Base-by-base conservation (phyloP, 2,329 filamentous ascomycete genomes). In the Penicillium sp. region DNA sequence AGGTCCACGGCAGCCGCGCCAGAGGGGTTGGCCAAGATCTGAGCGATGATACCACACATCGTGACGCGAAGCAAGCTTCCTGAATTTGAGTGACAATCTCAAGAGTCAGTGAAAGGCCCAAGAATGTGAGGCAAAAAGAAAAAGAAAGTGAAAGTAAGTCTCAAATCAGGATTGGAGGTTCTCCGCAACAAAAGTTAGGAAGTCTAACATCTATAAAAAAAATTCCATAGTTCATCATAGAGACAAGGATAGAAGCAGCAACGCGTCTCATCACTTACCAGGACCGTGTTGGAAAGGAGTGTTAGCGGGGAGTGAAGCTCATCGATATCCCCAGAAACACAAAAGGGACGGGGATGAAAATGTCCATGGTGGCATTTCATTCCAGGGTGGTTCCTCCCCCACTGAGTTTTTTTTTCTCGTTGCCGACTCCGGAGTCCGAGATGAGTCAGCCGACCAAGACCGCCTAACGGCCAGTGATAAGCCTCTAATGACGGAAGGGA, bases 31-130 rank as follows among this genome's bases (percentile, higher is more conserved):
- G 78, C 81, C 52, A 83, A 74, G 53, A 84, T 80, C 44, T 83
- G 67, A 54, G 74, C 81, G 48, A 83, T 71, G 55, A 84, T 80
- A 60, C 81, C 81, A 68, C 81, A 84, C 81, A 84, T 84, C 37
- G 53, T 73, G 65, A 55, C 45, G 44, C 46, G 40, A 47, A 43
- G 28, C 46, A 48, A 44, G 39, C 47, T 52, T 63, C 65, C 57
- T 61, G 42, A n/a, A 43, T n/a, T 13, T 27, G 32, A 28, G 12
- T 43, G 33, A 26, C 24, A 43, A 25, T 7, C 25, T 27, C n/a
- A 25, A 25, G 18, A 37, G 13, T 48, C 9, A 43, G 43, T 28
- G 34, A 12, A 28, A 39, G 36, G 9, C 24, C 32, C 26, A 39
- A 5, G 46, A 34, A 47, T 33, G 43, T 4, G 26, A 39, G 4